Conservation (phyloP, 306 rosid genomes). For the Vigna angularis region DNA sequence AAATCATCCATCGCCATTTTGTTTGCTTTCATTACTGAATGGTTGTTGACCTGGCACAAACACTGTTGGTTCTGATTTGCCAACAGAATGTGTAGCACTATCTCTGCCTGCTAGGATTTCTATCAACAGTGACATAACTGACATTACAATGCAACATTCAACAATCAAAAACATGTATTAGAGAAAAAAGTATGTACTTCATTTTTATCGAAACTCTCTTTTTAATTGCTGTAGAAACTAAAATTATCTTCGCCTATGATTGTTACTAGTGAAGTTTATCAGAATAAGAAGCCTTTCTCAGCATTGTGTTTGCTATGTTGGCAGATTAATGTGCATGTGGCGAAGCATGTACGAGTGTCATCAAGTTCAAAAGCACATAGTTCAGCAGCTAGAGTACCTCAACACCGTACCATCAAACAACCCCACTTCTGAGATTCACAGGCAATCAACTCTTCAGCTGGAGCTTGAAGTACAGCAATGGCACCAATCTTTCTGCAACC, state of each 20-base stretch:
- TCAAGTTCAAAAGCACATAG: constrained; percentile 96
- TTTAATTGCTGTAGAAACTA: not conserved
- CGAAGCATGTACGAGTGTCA: constrained; percentile 97
- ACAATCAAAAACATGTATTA: not conserved
- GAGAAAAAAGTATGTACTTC: not conserved
- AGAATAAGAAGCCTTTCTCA: not conserved
- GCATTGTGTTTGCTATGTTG: constrained; percentile 25
- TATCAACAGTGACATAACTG: constrained; percentile 8
- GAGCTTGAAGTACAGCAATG: constrained; percentile 95
- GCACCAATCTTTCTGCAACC: constrained; percentile 87
- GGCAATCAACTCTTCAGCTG: constrained; percentile 90
- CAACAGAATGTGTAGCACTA: constrained; percentile 37
- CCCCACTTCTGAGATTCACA: constrained; percentile 89
- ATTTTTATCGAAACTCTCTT: not conserved
- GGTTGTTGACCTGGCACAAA: not conserved
- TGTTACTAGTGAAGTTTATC: not conserved
- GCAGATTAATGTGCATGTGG: constrained; percentile 98
- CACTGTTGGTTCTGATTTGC: constrained; percentile 36
- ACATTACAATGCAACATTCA: not conserved
- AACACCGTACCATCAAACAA: constrained; percentile 75
- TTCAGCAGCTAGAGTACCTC: constrained; percentile 91
- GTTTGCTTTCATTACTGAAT: not conserved
- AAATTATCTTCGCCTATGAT: not conserved
- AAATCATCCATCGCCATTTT: not conserved
- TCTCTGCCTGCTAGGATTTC: constrained; percentile 11